Base-by-base conservation (phyloP, 1,139 yeast genomes). In the Candida tropicalis region DNA sequence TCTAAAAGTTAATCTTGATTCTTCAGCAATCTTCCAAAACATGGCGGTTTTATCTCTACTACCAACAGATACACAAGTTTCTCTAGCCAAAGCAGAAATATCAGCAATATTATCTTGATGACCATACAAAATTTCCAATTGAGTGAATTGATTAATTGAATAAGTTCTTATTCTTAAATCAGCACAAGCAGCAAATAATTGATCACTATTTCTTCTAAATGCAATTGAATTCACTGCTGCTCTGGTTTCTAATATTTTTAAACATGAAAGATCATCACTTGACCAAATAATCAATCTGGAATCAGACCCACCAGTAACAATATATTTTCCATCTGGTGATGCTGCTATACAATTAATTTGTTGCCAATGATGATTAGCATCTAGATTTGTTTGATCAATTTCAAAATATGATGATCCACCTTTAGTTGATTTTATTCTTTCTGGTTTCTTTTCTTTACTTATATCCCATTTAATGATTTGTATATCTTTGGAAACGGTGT, bases 21-120 rank as follows among this genome's bases (percentile, higher is more conserved):
- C 99, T 57, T 95, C 99, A 22, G 96, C 81, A 52, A 93, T 89
- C 64, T 95, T 93, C 99, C 99, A 93, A 56, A 88, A 73, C 84
- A 95, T 86, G 13, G 95, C 97, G 1, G 97, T 87, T 56, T 95
- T 83, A 65, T 93, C 99, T 57, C 99, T 79, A 4, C 95, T 77
- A 16, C 99, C 99, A 20, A 91, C 98, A 17, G 96, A 88, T 29
- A 93, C 93, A 72, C 99, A 93, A 41, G 97, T 81, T 60, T 93
- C 98, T 63, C 83, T 82, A 13, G 81, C 79, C 50, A 93, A 71
- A 0, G 97, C 87, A 18, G 90, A 70, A 44, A 93, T 84, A 58
- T 84, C 97, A 36, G 79, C 77, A 35, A 93, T 91, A 44, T 79
- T 73, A 61, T 95, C 99, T 68, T 95, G 98, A 63, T 93, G 99